Conservation (phyloP, 805 yeast species). For the Komagataella kurtzmanii region DNA sequence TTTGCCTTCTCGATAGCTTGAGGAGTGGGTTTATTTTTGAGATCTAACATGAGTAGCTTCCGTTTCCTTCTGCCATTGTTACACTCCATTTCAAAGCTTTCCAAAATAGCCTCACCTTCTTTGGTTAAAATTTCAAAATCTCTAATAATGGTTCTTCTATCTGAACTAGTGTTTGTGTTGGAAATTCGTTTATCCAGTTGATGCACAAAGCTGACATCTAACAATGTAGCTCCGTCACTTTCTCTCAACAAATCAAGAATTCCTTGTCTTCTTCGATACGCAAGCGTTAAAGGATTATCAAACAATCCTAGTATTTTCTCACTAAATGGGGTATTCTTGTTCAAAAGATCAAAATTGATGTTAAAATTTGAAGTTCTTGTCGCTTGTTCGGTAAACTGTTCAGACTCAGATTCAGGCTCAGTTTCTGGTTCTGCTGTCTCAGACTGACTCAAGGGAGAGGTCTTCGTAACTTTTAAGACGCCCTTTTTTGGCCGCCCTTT, state of each 20-base stretch:
- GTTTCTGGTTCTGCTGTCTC: background rate
- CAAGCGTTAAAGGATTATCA: background rate
- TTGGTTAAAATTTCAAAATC: slow-evolving; percentile 24
- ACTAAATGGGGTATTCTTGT: background rate
- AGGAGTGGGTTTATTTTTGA: slow-evolving; percentile 7
- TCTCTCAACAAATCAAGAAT: slow-evolving; percentile 27
- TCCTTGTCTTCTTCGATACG: slow-evolving; percentile 28
- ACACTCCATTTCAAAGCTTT: slow-evolving; percentile 2
- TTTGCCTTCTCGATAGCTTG: slow-evolving; percentile 3
- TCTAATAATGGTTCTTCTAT: slow-evolving; percentile 36
- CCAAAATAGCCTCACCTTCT: slow-evolving; percentile 12
- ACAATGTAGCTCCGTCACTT: slow-evolving; percentile 29
- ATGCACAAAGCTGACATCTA: slow-evolving; percentile 25
- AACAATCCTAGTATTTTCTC: background rate
- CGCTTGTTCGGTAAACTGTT: slow-evolving; percentile 2
- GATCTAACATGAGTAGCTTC: slow-evolving; percentile 5
- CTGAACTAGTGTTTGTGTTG: slow-evolving; percentile 27
- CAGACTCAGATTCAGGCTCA: background rate
- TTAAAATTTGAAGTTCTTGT: slow-evolving; percentile 2
- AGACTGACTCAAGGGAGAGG: background rate
- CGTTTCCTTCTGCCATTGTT: slow-evolving; percentile 4
- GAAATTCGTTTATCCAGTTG: slow-evolving; percentile 23
- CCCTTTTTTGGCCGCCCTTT: background rate
- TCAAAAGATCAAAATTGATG: slow-evolving; percentile 1
- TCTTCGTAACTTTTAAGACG: background rate